phyloP scores from a whole-genome alignment of 2,329 filamentous ascomycete species.

The Penicillium rolfsii region DNA sequence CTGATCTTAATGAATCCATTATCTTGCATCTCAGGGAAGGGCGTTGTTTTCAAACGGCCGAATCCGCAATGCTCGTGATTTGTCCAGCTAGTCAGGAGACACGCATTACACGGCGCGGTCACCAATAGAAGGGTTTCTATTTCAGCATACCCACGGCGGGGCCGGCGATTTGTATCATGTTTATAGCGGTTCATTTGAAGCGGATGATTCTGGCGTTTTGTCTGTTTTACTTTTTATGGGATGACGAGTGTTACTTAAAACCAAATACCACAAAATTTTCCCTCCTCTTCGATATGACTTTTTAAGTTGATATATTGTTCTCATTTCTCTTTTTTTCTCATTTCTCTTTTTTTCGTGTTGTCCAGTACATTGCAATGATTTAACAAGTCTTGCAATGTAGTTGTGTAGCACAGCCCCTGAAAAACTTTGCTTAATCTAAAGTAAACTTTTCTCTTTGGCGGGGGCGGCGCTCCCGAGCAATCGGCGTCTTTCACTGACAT shows the following conservation, averaged over 20 bases:
- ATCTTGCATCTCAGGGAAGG: constrained; percentile 18
- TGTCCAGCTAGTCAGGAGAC: constrained; percentile 14
- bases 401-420: background rate
- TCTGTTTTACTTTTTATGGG: constrained; percentile 12
- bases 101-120: constrained; percentile 17
- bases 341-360: too few relatives aligned
- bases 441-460: background rate
- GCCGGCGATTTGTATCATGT: constrained; percentile 23
- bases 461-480: background rate
- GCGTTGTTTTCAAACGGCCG: constrained; percentile 12
- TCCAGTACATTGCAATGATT: too few relatives aligned
- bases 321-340: too few relatives aligned
- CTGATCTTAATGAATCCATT: constrained; percentile 24
- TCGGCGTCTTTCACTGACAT: background rate
- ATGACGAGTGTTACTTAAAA: constrained; percentile 19
- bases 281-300: background rate
- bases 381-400: too few relatives aligned
- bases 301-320: too few relatives aligned
- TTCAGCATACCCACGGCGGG: constrained; percentile 22
- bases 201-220: constrained; percentile 25
- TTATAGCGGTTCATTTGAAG: constrained; percentile 28
- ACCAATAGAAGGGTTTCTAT: constrained; percentile 20
- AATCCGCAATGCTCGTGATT: constrained; percentile 15
- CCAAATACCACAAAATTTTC: constrained; percentile 16
- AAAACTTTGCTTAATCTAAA: background rate